These are phyloP conservation scores for Astrocystis sublimbata DNA, from an alignment of 495 filamentous ascomycete genomes.

Conservation along the genomic window DNA sequence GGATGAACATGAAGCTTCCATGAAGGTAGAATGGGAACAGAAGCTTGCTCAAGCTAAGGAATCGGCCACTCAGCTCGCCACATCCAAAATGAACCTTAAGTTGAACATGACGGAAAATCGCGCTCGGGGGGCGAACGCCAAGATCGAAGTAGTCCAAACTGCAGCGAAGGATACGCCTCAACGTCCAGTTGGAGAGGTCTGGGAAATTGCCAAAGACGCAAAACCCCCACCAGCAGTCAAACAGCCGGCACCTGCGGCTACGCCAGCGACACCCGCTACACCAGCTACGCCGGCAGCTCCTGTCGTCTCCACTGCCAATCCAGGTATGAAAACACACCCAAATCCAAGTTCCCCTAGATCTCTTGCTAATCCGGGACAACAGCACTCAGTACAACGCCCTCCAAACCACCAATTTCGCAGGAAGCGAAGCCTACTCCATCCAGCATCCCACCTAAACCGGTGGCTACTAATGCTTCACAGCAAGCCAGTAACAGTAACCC, in stretches of 20 bases:
- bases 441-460: slow-evolving; percentile 25
- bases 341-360: not conserved
- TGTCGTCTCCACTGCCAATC: slow-evolving; percentile 18
- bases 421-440: slow-evolving; percentile 26
- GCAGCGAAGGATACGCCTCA: slow-evolving; percentile 83
- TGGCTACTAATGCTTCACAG: slow-evolving; percentile 20
- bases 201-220: slow-evolving; percentile 73
- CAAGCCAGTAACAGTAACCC: slow-evolving; percentile 28
- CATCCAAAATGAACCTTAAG: slow-evolving; percentile 67
- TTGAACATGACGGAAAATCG: slow-evolving; percentile 81
- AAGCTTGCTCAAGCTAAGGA: slow-evolving; percentile 53
- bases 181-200: slow-evolving; percentile 78
- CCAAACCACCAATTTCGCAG: slow-evolving; percentile 25
- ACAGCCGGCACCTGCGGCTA: slow-evolving; percentile 29
- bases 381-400: slow-evolving; percentile 20
- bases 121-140: slow-evolving; percentile 61
- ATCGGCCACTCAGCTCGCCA: slow-evolving; percentile 55
- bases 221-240: slow-evolving; percentile 56
- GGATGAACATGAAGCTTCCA: slow-evolving; percentile 48
- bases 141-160: slow-evolving; percentile 73
- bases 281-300: slow-evolving; percentile 28
- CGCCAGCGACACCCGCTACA: slow-evolving; percentile 23
- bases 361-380: slow-evolving; percentile 23
- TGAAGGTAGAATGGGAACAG: slow-evolving; percentile 49
- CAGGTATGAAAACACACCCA: slow-evolving; percentile 28